phyloP scores from a whole-genome alignment of 768 basidiomycete genomes.

The Sistotremastrum niveocremeum region DNA sequence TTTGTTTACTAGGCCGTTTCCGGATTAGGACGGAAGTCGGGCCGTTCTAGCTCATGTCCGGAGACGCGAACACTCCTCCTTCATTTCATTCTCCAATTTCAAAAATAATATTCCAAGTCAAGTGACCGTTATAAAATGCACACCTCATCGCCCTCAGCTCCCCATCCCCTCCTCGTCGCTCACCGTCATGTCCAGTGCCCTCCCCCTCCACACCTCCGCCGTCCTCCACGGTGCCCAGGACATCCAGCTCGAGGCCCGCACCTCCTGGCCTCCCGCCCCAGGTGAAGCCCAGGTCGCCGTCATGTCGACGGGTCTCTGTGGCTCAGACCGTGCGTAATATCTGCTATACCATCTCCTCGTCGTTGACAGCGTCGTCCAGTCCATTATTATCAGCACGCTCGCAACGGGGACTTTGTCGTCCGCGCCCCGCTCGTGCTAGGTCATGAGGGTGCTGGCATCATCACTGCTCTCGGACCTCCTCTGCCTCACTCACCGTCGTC shows the following conservation, averaged over 20 bases:
- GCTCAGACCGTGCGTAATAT: constrained; percentile 52
- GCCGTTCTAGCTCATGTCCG: no score
- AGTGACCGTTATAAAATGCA: constrained; percentile 6
- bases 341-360: not conserved
- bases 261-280: constrained; percentile 53
- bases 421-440: constrained; percentile 82
- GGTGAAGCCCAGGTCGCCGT: constrained; percentile 74
- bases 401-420: constrained; percentile 87
- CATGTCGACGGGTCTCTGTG: constrained; percentile 80
- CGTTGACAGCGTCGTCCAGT: constrained; percentile 31
- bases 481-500: constrained; percentile 26
- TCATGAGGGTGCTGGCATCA: constrained; percentile 82
- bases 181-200: constrained; percentile 29
- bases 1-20: no score
- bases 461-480: constrained; percentile 71
- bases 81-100: no score
- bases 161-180: constrained; percentile 4
- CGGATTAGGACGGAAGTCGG: no score
- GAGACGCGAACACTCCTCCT: no score
- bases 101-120: no score
- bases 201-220: constrained; percentile 50
- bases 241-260: constrained; percentile 65
- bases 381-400: constrained; percentile 81
- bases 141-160: constrained; percentile 14
- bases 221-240: constrained; percentile 79